Conservation (phyloP, 371 early-diverging fungal species). For the Mucor velutinosus region DNA sequence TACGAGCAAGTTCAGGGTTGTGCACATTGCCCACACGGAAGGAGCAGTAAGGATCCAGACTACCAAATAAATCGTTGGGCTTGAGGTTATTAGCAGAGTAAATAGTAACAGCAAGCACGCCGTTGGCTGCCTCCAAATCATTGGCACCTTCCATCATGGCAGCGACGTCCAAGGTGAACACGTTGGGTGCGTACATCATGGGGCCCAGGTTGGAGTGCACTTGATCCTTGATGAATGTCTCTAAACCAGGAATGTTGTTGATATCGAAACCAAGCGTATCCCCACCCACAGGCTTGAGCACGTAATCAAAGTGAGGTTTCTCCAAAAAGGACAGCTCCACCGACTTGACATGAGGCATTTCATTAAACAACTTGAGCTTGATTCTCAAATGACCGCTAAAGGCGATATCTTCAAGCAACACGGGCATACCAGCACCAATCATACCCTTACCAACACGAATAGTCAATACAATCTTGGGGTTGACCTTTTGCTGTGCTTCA, state of each 20-base stretch:
- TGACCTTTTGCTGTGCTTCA: conserved; percentile 64
- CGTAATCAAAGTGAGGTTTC: conserved; percentile 88
- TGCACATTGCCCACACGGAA: conserved; percentile 68
- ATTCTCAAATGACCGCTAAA: conserved; percentile 80
- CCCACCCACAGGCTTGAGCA: conserved; percentile 88
- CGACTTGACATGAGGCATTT: conserved; percentile 85
- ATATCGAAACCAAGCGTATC: conserved; percentile 83
- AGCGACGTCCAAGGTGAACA: conserved; percentile 78
- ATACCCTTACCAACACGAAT: conserved; percentile 88
- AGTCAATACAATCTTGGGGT: conserved; percentile 91
- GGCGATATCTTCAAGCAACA: conserved; percentile 89
- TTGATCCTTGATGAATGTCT: conserved; percentile 74
- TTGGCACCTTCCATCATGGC: conserved; percentile 71
- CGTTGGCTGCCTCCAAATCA: conserved; percentile 61
- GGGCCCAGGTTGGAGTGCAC: conserved; percentile 68
- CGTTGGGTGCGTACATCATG: conserved; percentile 87
- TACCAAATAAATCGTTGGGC: conserved; percentile 78
- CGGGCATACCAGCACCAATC: conserved; percentile 86
- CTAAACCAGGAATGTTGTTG: conserved; percentile 77
- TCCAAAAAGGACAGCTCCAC: conserved; percentile 86
- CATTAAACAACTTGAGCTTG: conserved; percentile 76
- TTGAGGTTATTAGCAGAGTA: conserved; percentile 75
- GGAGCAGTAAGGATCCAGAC: conserved; percentile 78
- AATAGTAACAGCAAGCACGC: conserved; percentile 78
- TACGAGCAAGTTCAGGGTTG: conserved; percentile 53